phyloP scores from a whole-genome alignment of 139 green algal species.

The Tetratostichococcus sp. region DNA sequence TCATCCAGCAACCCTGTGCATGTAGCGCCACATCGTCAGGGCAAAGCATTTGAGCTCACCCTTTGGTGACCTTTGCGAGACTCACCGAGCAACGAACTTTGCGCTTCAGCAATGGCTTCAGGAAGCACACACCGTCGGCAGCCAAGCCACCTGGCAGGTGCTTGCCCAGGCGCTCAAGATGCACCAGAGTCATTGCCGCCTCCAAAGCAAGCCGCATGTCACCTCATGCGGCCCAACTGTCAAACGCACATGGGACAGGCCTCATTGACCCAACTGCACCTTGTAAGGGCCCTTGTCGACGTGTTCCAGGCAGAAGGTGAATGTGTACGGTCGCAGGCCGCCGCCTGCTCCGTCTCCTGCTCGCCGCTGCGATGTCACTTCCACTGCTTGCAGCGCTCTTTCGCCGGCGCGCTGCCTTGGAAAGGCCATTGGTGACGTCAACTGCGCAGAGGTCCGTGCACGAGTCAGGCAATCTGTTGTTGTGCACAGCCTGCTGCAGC shows the following conservation, averaged over 20 bases:
- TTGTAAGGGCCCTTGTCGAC: conserved; percentile 29
- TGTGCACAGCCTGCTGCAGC: background rate
- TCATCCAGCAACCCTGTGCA: conserved; percentile 47
- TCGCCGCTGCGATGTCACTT: conserved; percentile 17
- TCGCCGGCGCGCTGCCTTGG: conserved; percentile 27
- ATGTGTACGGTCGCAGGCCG: conserved; percentile 29
- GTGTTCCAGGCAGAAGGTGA: conserved; percentile 57
- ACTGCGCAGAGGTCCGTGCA: conserved; percentile 7
- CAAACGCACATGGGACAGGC: no score
- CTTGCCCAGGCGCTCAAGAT: background rate
- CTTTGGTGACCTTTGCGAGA: no score
- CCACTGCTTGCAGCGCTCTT: conserved; percentile 48
- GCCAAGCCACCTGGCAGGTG: no score
- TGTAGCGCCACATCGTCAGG: background rate
- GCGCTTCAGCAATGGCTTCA: no score
- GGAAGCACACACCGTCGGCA: no score
- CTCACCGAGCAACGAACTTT: no score
- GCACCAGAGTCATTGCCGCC: background rate
- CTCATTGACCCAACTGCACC: conserved; percentile 1
- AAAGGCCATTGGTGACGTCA: conserved; percentile 38
- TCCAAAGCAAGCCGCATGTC: no score
- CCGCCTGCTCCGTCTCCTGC: background rate
- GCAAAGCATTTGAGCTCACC: no score
- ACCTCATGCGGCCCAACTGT: no score
- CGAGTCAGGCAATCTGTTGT: background rate